Percentiles rank a stretch among this genome's conserved stretches.
phyloP scores from a whole-genome alignment of 768 basidiomycete genomes.

The Paxillus involutus region DNA sequence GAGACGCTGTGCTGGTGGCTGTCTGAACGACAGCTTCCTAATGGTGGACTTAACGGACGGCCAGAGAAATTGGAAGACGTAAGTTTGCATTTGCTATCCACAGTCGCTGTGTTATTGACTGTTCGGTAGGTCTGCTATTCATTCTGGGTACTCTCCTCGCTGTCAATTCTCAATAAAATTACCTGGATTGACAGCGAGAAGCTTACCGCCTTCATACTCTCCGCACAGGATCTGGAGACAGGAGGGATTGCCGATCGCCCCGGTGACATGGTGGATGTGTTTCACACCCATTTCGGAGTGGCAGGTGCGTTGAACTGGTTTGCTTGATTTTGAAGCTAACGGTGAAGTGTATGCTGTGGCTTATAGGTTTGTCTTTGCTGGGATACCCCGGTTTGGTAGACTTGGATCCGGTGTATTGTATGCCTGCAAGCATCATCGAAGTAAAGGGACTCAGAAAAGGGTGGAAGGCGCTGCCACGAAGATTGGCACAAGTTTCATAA shows the following conservation, averaged over 20 bases:
- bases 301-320: conserved; percentile 52
- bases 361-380: conserved; percentile 77
- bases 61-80: conserved; percentile 98
- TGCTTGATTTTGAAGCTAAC: not conserved
- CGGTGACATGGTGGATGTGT: conserved; percentile 95
- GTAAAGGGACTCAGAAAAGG: conserved; percentile 63
- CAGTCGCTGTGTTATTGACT: not conserved
- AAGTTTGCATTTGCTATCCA: conserved; percentile 26
- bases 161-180: conserved; percentile 81
- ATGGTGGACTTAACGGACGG: conserved; percentile 93
- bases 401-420: conserved; percentile 94
- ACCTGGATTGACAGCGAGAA: conserved; percentile 87
- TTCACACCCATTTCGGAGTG: conserved; percentile 91
- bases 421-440: conserved; percentile 81
- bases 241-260: conserved; percentile 96
- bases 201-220: conserved; percentile 79
- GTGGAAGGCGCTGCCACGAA: conserved; percentile 32
- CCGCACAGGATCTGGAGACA: conserved; percentile 83
- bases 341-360: not conserved
- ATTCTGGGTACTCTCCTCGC: conserved; percentile 90
- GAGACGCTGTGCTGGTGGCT: conserved; percentile 93
- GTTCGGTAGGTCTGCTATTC: conserved; percentile 88
- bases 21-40: conserved; percentile 88
- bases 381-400: conserved; percentile 84
- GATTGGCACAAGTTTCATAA: conserved; percentile 16